These are phyloP conservation scores for Acer yangbiense DNA, from an alignment of 345 rosid species.

Conservation along the genomic window DNA sequence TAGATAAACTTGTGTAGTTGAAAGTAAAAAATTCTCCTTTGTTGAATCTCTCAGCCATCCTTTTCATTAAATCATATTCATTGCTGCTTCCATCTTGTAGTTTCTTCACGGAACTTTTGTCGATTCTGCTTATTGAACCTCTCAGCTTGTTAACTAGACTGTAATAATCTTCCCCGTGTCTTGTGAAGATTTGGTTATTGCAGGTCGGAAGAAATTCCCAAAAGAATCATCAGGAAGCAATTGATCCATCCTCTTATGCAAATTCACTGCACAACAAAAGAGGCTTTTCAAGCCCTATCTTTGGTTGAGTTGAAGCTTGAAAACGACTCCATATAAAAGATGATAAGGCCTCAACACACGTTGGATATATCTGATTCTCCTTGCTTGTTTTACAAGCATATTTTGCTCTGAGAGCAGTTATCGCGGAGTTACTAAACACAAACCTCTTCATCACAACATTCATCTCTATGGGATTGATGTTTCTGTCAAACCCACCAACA, in stretches of 20 bases:
- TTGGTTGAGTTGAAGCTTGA: slow-evolving; percentile 28
- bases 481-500: slow-evolving; percentile 12
- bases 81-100: slow-evolving; percentile 23
- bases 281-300: slow-evolving; percentile 17
- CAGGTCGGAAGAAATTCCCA: slow-evolving; percentile 38
- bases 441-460: slow-evolving; percentile 40
- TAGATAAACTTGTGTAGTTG: slow-evolving; percentile 39
- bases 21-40: slow-evolving; percentile 33
- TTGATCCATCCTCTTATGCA: slow-evolving; percentile 35
- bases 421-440: slow-evolving; percentile 31
- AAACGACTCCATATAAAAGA: slow-evolving; percentile 47
- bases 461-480: slow-evolving; percentile 30
- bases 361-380: slow-evolving; percentile 9
- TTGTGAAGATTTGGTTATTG: slow-evolving; percentile 7
- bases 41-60: slow-evolving; percentile 12
- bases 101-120: slow-evolving; percentile 30
- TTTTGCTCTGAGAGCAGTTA: slow-evolving; percentile 33
- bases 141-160: slow-evolving; percentile 29
- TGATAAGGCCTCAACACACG: slow-evolving; percentile 50
- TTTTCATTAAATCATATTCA: slow-evolving; percentile 13
- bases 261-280: slow-evolving; percentile 37
- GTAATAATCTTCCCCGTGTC: slow-evolving; percentile 1
- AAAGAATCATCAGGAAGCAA: slow-evolving; percentile 37
- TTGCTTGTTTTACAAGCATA: background rate
- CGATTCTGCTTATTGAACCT: slow-evolving; percentile 29